These are phyloP conservation scores for Candida namnaoensis DNA, from an alignment of 805 yeast species.

Conservation along the genomic window DNA sequence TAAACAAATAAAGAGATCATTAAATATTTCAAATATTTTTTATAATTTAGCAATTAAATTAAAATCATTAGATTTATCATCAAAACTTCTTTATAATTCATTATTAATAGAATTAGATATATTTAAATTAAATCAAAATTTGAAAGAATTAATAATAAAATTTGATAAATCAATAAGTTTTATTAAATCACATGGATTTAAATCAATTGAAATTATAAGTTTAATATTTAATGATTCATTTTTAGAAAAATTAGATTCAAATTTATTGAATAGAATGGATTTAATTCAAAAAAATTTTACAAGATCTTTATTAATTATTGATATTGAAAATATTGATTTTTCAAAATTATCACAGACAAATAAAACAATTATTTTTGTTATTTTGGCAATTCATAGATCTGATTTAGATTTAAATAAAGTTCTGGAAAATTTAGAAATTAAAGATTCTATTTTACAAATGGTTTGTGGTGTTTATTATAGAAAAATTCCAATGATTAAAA, in stretches of 20 bases:
- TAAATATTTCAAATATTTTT: constrained; percentile 36
- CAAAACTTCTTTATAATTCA: constrained; percentile 16
- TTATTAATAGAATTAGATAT: constrained; percentile 23
- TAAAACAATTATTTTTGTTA: constrained; percentile 9
- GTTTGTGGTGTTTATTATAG: constrained; percentile 10
- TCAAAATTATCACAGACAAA: constrained; percentile 9
- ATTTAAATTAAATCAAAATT: constrained; percentile 5
- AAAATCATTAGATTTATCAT: constrained; percentile 5
- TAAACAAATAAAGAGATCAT: constrained; percentile 28
- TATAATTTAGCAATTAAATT: constrained; percentile 26
- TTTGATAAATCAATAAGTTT: constrained; percentile 25
- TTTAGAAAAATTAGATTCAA: constrained; percentile 3
- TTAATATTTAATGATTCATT: constrained; percentile 8
- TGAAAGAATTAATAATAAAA: constrained; percentile 18
- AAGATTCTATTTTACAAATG: constrained; percentile 14
- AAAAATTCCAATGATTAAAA: constrained; percentile 10
- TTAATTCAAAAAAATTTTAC: constrained; percentile 6
- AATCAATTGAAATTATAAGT: background rate
- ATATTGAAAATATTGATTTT: constrained; percentile 2
- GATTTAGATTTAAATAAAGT: constrained; percentile 3
- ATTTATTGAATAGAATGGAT: constrained; percentile 11
- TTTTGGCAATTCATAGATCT: constrained; percentile 1
- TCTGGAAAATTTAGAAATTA: constrained; percentile 4
- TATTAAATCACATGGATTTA: constrained; percentile 5
- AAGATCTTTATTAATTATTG: constrained; percentile 1